phyloP scores from a whole-genome alignment of 495 filamentous ascomycete genomes.

The Hyaloscypha finlandica region DNA sequence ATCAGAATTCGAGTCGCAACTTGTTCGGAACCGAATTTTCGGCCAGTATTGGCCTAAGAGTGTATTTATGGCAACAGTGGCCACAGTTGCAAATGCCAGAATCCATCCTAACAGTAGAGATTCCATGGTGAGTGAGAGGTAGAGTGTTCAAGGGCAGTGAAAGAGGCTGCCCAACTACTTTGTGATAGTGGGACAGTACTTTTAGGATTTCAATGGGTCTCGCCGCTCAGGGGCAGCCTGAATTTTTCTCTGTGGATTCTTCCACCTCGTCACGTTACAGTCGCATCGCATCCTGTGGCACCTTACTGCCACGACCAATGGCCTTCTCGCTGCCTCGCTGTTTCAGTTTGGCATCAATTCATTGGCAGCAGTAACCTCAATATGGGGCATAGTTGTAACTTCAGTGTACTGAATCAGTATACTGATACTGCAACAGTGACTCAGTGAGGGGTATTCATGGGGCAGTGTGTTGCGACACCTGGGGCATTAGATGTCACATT shows the following conservation, averaged over 20 bases:
- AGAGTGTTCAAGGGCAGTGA: not conserved
- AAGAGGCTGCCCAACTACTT: not conserved
- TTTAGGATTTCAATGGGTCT: not conserved
- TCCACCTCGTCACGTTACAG: not conserved
- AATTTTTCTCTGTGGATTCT: not conserved
- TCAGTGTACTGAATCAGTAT: too few species aligned
- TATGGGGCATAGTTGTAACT: too few species aligned
- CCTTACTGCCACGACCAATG: not conserved
- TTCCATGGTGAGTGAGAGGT: conserved; percentile 11
- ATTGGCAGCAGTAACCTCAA: not conserved
- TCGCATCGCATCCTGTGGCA: not conserved
- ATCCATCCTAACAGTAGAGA: conserved; percentile 10
- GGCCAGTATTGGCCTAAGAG: conserved; percentile 8
- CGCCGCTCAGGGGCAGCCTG: not conserved
- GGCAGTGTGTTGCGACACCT: not conserved
- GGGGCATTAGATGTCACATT: too few species aligned
- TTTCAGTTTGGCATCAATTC: not conserved
- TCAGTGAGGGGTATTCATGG: too few species aligned
- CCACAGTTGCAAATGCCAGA: not conserved
- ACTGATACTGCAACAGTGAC: too few species aligned
- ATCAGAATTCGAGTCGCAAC: conserved; percentile 7
- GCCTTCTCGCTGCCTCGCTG: not conserved
- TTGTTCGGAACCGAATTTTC: conserved; percentile 7
- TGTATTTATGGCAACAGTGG: conserved; percentile 5
- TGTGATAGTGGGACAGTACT: too few species aligned